These are phyloP conservation scores for Brassica hybrid DNA, from an alignment of 441 rosid genomes.

Conservation along the genomic window DNA sequence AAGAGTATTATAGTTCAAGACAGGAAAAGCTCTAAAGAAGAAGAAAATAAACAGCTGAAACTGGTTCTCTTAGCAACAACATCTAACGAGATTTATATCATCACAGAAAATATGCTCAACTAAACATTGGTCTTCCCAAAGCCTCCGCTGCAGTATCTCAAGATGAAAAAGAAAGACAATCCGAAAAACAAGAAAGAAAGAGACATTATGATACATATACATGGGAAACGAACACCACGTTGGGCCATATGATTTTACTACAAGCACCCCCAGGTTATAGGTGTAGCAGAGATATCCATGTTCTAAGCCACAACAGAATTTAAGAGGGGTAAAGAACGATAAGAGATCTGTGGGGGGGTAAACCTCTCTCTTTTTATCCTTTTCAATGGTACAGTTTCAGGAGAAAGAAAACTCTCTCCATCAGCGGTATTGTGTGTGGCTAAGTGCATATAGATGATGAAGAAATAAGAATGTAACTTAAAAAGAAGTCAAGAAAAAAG, in stretches of 20 bases:
- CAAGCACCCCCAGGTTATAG: slow-evolving; percentile 31
- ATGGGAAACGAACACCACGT: slow-evolving; percentile 19
- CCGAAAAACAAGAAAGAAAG: slow-evolving; percentile 25
- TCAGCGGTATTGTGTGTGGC: slow-evolving; percentile 21
- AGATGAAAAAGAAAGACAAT: slow-evolving; percentile 28
- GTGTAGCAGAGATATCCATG: slow-evolving; percentile 30
- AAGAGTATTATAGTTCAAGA: slow-evolving; percentile 1
- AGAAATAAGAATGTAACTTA: slow-evolving; percentile 38
- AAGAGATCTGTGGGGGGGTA: slow-evolving; percentile 23
- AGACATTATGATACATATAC: slow-evolving; percentile 34
- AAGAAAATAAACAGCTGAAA: slow-evolving; percentile 32
- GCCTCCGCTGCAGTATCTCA: slow-evolving; percentile 41
- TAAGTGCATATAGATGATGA: slow-evolving; percentile 35
- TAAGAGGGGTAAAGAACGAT: slow-evolving; percentile 25
- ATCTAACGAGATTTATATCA: slow-evolving; percentile 28
- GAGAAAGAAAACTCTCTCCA: slow-evolving; percentile 34
- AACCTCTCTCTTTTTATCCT: slow-evolving; percentile 16
- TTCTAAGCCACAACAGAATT: slow-evolving; percentile 32
- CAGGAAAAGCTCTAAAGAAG: slow-evolving; percentile 24
- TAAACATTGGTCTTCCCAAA: slow-evolving; percentile 26
- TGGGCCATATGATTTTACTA: slow-evolving; percentile 32
- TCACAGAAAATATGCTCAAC: slow-evolving; percentile 22
- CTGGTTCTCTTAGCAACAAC: slow-evolving; percentile 29
- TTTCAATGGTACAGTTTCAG: slow-evolving; percentile 34
- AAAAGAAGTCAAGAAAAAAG: slow-evolving; percentile 39